Base-by-base conservation (phyloP, 345 rosid species). In the Salix suchowensis region DNA sequence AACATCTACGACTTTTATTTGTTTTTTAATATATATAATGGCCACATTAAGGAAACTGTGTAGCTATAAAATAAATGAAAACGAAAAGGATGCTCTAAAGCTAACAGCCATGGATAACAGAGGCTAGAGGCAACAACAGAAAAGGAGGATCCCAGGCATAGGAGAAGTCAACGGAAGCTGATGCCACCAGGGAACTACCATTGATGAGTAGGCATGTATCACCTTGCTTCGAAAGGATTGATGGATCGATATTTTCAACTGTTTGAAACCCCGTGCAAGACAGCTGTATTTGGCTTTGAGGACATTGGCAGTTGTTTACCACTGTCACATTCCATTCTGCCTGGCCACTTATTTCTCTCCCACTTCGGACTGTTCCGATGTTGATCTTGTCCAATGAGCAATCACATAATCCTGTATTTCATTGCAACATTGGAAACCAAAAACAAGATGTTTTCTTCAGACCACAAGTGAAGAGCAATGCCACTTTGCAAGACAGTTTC, bases 91-190 rank as follows among this genome's bases (percentile, higher is more conserved):
- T 10, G 12, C 44, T 40, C 13, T 12, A 2, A 0, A 0, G 44
- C 2, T 40, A 79, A 69, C 74, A 74, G 3, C 36, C 24, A 44
- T 24, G 2, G 16, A 12, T 32, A 15, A 65, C 26, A 21, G 69
- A 62, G 1, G 50, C 28, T 12, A 24, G 21, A 0, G 79, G 85
- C 46, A 40, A 48, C 14, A 79, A 6, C 6, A 34, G 2, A 70
- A 77, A 74, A 36, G 74, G 83, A 46, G 85, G 83, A 30, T 85
- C 74, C 87, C 83, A 85, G 8, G 79, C 78, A 23, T 82, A 79
- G 42, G 77, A 71, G 76, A 82, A 79, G 10, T 21, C 16, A 37
- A 82, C 37, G 3, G 78, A 42, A 32, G 42, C 10, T 14, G 13
- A 16, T 6, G 71, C 58, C 23, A 1, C 55, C 62, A 85, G 18